phyloP scores from a whole-genome alignment of 2,329 filamentous ascomycete genomes.

The Alternaria triticina region DNA sequence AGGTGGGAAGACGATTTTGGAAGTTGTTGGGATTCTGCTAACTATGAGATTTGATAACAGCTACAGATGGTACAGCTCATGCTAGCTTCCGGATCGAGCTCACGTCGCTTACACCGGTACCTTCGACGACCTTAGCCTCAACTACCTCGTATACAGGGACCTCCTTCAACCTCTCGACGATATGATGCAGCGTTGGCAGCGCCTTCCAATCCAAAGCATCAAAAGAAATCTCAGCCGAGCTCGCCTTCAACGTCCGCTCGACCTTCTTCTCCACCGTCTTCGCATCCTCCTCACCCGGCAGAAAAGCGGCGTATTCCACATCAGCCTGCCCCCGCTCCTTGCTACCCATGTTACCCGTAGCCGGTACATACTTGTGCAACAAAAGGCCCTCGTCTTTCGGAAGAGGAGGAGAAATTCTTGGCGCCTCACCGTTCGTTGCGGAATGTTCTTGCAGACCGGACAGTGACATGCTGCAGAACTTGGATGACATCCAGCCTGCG shows the following conservation, averaged over 20 bases:
- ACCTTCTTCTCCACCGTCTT: slow-evolving; percentile 44
- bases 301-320: slow-evolving; percentile 59
- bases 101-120: slow-evolving; percentile 60
- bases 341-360: slow-evolving; percentile 52
- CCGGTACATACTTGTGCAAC: slow-evolving; percentile 65
- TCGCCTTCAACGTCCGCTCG: slow-evolving; percentile 45
- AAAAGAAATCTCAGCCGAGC: slow-evolving; percentile 56
- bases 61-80: background rate
- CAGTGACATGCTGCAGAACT: slow-evolving; percentile 42
- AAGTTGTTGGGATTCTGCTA: background rate
- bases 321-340: slow-evolving; percentile 58
- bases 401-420: slow-evolving; percentile 1
- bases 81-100: slow-evolving; percentile 31
- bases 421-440: slow-evolving; percentile 6
- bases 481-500: slow-evolving; percentile 48
- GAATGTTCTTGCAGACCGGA: slow-evolving; percentile 25
- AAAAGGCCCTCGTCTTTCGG: slow-evolving; percentile 57
- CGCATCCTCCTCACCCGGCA: slow-evolving; percentile 42
- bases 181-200: slow-evolving; percentile 67
- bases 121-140: slow-evolving; percentile 62
- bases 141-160: slow-evolving; percentile 65
- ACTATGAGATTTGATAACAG: background rate
- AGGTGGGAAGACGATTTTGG: background rate
- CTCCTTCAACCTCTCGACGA: slow-evolving; percentile 59
- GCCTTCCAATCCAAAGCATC: slow-evolving; percentile 59